A percentile compares a stretch with the other conserved stretches of the same genome.
These are phyloP conservation scores for Allium sativum DNA, from an alignment of 106 monocot genomes.

Conservation along the genomic window DNA sequence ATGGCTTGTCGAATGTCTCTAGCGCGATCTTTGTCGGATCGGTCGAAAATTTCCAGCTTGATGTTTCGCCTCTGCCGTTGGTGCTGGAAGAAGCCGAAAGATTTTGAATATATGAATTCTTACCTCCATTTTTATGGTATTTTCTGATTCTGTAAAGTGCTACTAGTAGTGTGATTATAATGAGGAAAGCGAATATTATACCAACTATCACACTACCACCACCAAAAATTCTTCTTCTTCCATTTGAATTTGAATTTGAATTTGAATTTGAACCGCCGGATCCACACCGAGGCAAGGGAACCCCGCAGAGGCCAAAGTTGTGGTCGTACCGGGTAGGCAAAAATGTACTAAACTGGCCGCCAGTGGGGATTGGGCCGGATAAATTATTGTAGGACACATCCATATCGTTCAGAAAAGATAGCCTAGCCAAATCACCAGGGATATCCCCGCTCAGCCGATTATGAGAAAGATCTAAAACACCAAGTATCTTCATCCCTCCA, in stretches of 20 bases:
- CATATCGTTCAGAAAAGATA: conserved; percentile 45
- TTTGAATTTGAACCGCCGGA: background rate
- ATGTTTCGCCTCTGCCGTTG: background rate
- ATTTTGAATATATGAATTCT: conserved; percentile 12
- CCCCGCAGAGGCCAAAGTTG: conserved; percentile 71
- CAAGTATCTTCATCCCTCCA: conserved; percentile 22
- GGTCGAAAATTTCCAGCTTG: conserved; percentile 26
- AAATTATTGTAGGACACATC: conserved; percentile 85
- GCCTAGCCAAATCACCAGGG: conserved; percentile 30
- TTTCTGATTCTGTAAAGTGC: conserved; percentile 26
- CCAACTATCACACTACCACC: conserved; percentile 24
- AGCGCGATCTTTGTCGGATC: conserved; percentile 43
- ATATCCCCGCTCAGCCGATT: conserved; percentile 59
- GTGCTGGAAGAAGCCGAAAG: conserved; percentile 9
- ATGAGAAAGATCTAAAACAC: conserved; percentile 54
- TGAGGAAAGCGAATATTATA: conserved; percentile 14
- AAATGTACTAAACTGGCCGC: conserved; percentile 73
- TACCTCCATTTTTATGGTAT: conserved; percentile 5
- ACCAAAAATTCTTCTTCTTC: conserved; percentile 6
- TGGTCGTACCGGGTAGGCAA: conserved; percentile 45
- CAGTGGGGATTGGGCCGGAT: conserved; percentile 49
- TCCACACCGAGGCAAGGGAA: conserved; percentile 47
- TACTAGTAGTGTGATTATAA: conserved; percentile 8
- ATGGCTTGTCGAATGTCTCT: conserved; percentile 39
- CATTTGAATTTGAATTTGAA: background rate